Percentiles rank a stretch among this genome's conserved stretches.
Conservation (phyloP, 495 filamentous ascomycete species). For the Beverwykella pulmonaria region DNA sequence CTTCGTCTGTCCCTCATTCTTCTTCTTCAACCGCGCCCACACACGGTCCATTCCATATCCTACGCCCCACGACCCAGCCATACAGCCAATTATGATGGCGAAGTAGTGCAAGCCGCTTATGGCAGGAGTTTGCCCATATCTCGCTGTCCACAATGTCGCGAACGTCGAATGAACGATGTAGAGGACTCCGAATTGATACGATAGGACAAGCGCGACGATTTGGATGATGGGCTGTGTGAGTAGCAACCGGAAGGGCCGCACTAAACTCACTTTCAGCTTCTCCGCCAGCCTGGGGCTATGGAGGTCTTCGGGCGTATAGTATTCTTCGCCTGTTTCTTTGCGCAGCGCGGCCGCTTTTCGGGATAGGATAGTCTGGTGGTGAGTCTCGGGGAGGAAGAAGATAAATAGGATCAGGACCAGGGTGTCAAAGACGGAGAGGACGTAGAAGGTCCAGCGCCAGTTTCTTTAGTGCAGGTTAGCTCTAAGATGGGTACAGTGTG, state of each 20-base stretch:
- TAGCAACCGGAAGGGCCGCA: constrained; percentile 41
- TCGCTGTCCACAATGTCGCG: constrained; percentile 42
- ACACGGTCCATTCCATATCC: constrained; percentile 38
- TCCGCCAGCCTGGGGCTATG: background rate
- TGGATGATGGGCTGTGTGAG: constrained; percentile 47
- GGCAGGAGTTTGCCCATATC: constrained; percentile 43
- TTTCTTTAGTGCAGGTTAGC: constrained; percentile 8
- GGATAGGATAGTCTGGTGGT: constrained; percentile 25
- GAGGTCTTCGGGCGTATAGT: constrained; percentile 19
- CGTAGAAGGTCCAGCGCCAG: constrained; percentile 42
- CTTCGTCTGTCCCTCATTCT: constrained; percentile 21
- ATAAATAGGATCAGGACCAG: constrained; percentile 65
- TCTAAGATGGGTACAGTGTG: constrained; percentile 27
- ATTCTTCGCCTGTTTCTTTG: constrained; percentile 19
- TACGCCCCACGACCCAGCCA: constrained; percentile 36
- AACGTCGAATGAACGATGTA: constrained; percentile 52
- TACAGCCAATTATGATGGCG: constrained; percentile 44
- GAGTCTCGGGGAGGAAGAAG: constrained; percentile 59
- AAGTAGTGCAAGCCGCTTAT: constrained; percentile 48
- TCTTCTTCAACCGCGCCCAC: constrained; percentile 26
- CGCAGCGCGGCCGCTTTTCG: constrained; percentile 26
- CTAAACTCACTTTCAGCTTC: constrained; percentile 11
- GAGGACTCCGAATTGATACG: constrained; percentile 46
- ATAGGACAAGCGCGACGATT: constrained; percentile 43
- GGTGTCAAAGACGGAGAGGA: constrained; percentile 66